A percentile compares a stretch with the other conserved stretches of the same genome.
Conservation (phyloP, 805 yeast species). For the Tetrapisispora phaffii region DNA sequence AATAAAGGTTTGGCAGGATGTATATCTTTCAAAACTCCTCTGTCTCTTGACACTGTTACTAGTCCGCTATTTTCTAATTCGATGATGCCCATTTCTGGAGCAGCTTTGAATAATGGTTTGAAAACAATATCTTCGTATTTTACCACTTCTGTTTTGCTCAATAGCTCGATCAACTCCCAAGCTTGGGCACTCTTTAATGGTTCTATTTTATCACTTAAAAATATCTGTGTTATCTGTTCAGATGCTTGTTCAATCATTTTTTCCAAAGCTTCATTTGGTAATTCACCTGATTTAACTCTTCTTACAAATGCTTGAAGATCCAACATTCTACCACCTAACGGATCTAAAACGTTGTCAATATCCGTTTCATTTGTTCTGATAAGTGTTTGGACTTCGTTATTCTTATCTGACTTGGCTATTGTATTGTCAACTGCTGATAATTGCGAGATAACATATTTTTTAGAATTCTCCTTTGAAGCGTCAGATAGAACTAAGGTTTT, state of each 20-base stretch:
- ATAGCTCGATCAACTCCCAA: constrained; percentile 66
- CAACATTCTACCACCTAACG: constrained; percentile 90
- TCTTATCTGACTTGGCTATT: not conserved
- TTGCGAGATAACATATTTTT: constrained; percentile 54
- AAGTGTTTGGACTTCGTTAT: not conserved
- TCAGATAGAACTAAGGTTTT: constrained; percentile 67
- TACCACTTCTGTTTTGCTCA: constrained; percentile 42
- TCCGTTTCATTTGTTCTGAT: constrained; percentile 21
- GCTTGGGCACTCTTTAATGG: constrained; percentile 73
- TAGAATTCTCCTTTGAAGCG: constrained; percentile 65
- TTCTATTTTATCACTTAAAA: constrained; percentile 39
- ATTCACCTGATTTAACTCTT: constrained; percentile 80
- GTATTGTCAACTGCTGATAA: constrained; percentile 26
- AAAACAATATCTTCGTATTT: constrained; percentile 43
- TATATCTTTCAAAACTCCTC: constrained; percentile 61
- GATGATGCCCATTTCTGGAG: constrained; percentile 46
- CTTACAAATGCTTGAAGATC: constrained; percentile 86
- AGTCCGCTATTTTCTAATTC: constrained; percentile 75
- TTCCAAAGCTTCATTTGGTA: constrained; percentile 60
- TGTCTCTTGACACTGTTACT: constrained; percentile 58
- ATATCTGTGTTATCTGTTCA: constrained; percentile 79
- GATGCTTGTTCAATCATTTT: constrained; percentile 80
- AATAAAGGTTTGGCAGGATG: constrained; percentile 78
- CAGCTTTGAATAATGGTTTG: constrained; percentile 50
- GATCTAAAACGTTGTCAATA: constrained; percentile 51